phyloP scores from a whole-genome alignment of 306 rosid genomes.

The Fragaria vesca region DNA sequence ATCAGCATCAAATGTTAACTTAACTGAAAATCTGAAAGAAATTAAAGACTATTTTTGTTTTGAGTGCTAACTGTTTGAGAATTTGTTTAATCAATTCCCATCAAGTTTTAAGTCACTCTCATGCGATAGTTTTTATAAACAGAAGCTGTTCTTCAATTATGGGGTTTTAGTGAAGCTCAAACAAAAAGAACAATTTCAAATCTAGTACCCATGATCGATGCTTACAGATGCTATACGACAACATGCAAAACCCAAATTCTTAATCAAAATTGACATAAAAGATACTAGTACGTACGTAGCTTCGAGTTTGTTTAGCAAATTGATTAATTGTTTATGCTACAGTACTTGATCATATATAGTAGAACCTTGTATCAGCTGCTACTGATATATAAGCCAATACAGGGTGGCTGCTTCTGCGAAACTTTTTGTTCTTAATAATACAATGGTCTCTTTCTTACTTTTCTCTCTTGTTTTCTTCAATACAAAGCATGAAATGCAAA shows the following conservation, averaged over 20 bases:
- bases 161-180: neutral
- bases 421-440: slow-evolving; percentile 2
- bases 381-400: neutral
- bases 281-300: slow-evolving; percentile 1
- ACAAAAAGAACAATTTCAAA: neutral
- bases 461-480: slow-evolving; percentile 1
- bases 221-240: neutral
- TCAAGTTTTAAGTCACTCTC: neutral
- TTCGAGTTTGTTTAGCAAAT: neutral
- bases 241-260: neutral
- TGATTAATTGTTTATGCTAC: neutral
- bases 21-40: neutral
- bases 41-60: neutral
- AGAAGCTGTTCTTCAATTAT: slow-evolving; percentile 1
- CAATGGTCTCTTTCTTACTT: slow-evolving; percentile 3
- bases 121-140: slow-evolving; percentile 6
- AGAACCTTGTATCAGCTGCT: neutral
- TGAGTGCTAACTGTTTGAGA: neutral
- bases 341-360: neutral
- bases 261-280: neutral
- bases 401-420: neutral
- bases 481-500: neutral
- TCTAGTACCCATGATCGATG: neutral
- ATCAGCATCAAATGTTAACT: slow-evolving; percentile 5
- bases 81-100: neutral